Percentiles rank a stretch among this genome's conserved stretches.
Conservation (phyloP, 1,284 basidiomycete genomes). For the Puccinia coronata region DNA sequence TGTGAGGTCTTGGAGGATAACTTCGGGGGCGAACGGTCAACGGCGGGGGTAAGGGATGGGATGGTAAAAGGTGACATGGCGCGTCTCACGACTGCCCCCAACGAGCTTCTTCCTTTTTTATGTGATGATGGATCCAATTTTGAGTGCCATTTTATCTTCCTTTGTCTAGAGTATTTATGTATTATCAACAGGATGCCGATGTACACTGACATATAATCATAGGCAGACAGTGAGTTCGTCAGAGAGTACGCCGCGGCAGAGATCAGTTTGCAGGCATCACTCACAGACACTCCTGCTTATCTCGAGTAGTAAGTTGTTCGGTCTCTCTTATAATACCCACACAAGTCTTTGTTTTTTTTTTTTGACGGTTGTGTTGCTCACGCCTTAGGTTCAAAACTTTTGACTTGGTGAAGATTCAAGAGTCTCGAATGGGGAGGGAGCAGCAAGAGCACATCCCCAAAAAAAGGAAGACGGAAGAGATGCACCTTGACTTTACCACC, state of each 20-base stretch:
- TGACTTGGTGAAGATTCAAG: constrained; percentile 62
- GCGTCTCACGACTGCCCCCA: constrained; percentile 98
- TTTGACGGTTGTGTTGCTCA: background rate
- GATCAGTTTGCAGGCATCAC: constrained; percentile 80
- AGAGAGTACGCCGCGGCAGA: constrained; percentile 81
- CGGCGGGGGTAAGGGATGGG: constrained; percentile 57
- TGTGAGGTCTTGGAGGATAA: constrained; percentile 98
- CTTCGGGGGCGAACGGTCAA: constrained; percentile 78
- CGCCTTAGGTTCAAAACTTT: background rate
- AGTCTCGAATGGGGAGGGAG: constrained; percentile 88
- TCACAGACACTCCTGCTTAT: constrained; percentile 90
- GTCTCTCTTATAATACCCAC: background rate
- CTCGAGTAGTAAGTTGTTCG: constrained; percentile 70
- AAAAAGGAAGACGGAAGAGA: constrained; percentile 94
- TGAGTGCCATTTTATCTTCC: no score
- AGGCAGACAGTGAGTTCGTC: no score
- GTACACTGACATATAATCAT: no score
- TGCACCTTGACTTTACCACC: constrained; percentile 94
- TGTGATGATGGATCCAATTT: no score
- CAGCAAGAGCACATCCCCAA: constrained; percentile 87
- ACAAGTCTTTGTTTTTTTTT: no score
- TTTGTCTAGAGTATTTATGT: no score
- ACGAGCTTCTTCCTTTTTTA: no score
- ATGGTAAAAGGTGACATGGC: constrained; percentile 81
- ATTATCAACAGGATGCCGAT: no score